Base-by-base conservation (phyloP, 768 basidiomycete species). In the Termitomyces sp. region DNA sequence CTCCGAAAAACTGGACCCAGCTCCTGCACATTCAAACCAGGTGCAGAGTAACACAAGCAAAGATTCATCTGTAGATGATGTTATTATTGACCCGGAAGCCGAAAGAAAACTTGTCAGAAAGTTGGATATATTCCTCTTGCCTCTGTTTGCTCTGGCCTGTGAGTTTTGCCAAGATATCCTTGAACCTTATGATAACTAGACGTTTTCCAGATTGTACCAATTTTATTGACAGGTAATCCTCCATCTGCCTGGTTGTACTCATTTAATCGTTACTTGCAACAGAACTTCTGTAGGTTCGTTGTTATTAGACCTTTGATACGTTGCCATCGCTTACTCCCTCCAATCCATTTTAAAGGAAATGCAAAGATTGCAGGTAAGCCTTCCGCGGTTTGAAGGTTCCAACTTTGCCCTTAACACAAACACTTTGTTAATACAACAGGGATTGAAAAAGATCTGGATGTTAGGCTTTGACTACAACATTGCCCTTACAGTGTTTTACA, bases 91-190 rank as follows among this genome's bases (percentile, higher is more conserved):
- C 46, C 54, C 65, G 0, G 67, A 70, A 44, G 75, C 75, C 24
- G 77, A 77, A 61, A 70, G 61, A 27, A 67, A 65, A 2, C 70
- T 77, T 18, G 65, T 78, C 20, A 67, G 68, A 54, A 77, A 76
- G 59, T 60, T 78, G 33, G 76, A 77, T 64, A 45, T 65, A 2
- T 57, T 58, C 45, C 69, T 77, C 30, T 51, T 77, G 36, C 76
- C 76, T 15, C 51, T 70, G 58, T 69, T 67, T 31, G 62, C 64
- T 12, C 27, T 70, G 12, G 63, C 67, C 36, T 69, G 69, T 68
- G 41, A 57, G 67, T 58, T n/a, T 2, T 27, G 4, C 30, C 24
- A 33, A 24, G 18, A 11, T 36, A 15, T 20, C 15, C 16, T 27
- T 27, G 5, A 15, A 5, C 47, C 31, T 8, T 47, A 3, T 37